phyloP scores from a whole-genome alignment of 495 filamentous ascomycete species.

The Podospora sp. region DNA sequence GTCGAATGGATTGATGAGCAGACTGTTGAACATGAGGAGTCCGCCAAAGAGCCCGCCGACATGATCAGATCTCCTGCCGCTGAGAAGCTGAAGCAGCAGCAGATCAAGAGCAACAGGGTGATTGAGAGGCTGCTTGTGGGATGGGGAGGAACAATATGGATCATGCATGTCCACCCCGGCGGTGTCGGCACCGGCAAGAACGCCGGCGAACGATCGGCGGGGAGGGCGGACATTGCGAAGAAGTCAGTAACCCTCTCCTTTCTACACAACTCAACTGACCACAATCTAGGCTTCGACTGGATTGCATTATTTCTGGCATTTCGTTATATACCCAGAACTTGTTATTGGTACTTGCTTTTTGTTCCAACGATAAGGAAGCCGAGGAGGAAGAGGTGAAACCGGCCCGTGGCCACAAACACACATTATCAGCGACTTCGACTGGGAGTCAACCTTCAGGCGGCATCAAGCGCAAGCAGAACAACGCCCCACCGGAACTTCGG shows the following conservation, averaged over 20 bases:
- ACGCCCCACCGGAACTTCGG: constrained; percentile 81
- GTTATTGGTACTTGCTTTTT: constrained; percentile 86
- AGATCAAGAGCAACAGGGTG: constrained; percentile 44
- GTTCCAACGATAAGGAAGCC: constrained; percentile 70
- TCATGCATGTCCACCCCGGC: constrained; percentile 87
- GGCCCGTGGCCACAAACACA: constrained; percentile 38
- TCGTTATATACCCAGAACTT: constrained; percentile 93
- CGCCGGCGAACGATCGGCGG: constrained; percentile 70
- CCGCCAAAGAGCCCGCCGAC: constrained; percentile 42
- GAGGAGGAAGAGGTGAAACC: constrained; percentile 38
- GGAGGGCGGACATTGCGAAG: constrained; percentile 84
- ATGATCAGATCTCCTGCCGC: constrained; percentile 46
- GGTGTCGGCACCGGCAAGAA: constrained; percentile 66
- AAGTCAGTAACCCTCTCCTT: constrained; percentile 61
- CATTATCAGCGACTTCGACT: constrained; percentile 43
- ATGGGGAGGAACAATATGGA: constrained; percentile 95
- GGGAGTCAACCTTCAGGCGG: constrained; percentile 59
- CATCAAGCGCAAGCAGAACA: constrained; percentile 68
- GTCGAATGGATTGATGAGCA: constrained; percentile 90
- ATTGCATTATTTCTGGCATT: constrained; percentile 96
- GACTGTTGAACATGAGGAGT: constrained; percentile 61
- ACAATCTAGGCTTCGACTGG: constrained; percentile 73
- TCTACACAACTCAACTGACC: constrained; percentile 32
- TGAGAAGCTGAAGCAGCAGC: constrained; percentile 48
- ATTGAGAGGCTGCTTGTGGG: constrained; percentile 86